These are phyloP conservation scores for Aphanocladium album DNA, from an alignment of 2,329 filamentous ascomycete species.

Conservation along the genomic window DNA sequence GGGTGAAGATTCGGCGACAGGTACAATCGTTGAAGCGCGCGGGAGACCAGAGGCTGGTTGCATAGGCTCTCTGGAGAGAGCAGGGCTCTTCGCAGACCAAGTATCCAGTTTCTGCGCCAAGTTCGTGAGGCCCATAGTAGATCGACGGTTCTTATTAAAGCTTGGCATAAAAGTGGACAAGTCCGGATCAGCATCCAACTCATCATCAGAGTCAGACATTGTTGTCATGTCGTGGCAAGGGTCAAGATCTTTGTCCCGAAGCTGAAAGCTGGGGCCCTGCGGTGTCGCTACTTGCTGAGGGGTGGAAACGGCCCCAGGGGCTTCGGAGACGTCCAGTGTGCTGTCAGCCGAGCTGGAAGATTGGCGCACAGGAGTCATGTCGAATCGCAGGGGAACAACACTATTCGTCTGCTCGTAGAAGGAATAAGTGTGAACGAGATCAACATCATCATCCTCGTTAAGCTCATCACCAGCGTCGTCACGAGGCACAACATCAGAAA, in stretches of 20 bases:
- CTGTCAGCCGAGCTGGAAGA: background rate
- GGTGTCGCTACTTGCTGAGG: constrained; percentile 18
- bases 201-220: constrained; percentile 53
- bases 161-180: constrained; percentile 39
- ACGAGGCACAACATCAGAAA: constrained; percentile 41
- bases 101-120: constrained; percentile 55
- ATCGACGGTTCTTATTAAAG: constrained; percentile 26
- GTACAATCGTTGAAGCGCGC: constrained; percentile 11
- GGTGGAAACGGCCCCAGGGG: background rate
- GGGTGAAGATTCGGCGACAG: constrained; percentile 31
- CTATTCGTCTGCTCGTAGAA: background rate
- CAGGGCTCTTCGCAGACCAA: constrained; percentile 59
- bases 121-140: constrained; percentile 54
- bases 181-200: constrained; percentile 29
- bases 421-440: constrained; percentile 7
- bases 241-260: constrained; percentile 44
- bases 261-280: constrained; percentile 25
- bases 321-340: background rate
- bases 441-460: constrained; percentile 20
- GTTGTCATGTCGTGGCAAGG: constrained; percentile 33
- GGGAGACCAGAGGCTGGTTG: constrained; percentile 1
- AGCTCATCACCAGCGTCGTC: constrained; percentile 31
- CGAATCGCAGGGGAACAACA: background rate
- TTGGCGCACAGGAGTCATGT: background rate
- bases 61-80: constrained; percentile 24